phyloP scores from a whole-genome alignment of 2,329 filamentous ascomycete genomes.

The Ilyonectria mors-panacis region DNA sequence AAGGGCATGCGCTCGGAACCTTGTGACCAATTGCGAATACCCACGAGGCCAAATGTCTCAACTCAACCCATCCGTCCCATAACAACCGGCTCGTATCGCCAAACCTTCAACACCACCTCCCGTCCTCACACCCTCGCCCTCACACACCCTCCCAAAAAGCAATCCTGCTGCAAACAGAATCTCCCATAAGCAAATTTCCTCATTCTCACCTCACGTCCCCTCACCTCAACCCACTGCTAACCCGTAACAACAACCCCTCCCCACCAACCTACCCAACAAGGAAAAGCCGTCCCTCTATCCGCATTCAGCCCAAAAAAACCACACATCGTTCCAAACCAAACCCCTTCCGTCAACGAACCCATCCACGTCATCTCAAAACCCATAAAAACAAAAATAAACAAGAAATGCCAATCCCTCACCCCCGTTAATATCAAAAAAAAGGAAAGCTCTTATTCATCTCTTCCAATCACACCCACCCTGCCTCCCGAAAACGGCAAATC shows the following conservation, averaged over 20 bases:
- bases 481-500: slow-evolving; percentile 22
- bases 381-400: slow-evolving; percentile 25
- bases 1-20: background rate
- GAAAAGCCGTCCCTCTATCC: slow-evolving; percentile 34
- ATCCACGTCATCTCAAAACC: slow-evolving; percentile 27
- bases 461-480: slow-evolving; percentile 27
- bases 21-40: background rate
- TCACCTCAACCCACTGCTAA: slow-evolving; percentile 8
- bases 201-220: slow-evolving; percentile 43
- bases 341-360: slow-evolving; percentile 25
- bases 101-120: background rate
- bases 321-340: slow-evolving; percentile 26
- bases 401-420: background rate
- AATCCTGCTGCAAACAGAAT: background rate
- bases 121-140: background rate
- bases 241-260: slow-evolving; percentile 8
- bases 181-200: background rate
- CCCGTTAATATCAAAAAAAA: slow-evolving; percentile 9
- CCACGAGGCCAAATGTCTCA: background rate
- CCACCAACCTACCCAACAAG: slow-evolving; percentile 33
- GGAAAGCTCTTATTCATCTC: slow-evolving; percentile 9
- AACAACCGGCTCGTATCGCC: background rate
- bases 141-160: background rate
- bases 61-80: background rate
- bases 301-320: slow-evolving; percentile 18